Evolutionary conservation across 768 basidiomycete genomes (phyloP).

Genomic region (Mycena belliarum): DNA sequence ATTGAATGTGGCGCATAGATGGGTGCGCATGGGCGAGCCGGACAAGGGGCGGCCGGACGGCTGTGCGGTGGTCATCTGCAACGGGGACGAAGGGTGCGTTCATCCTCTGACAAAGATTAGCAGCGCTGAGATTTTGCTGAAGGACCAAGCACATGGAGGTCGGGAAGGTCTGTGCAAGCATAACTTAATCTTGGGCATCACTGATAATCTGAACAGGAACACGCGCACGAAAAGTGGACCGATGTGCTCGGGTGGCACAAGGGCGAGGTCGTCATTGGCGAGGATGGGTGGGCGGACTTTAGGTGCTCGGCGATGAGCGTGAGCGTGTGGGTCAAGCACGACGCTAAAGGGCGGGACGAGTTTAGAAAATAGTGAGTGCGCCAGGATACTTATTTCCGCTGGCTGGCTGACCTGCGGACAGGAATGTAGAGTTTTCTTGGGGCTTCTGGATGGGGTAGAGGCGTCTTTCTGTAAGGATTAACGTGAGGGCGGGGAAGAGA

Average conservation of each 20-base stretch:
- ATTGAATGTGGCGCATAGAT: too few species aligned
- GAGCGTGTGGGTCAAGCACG: slow-evolving; percentile 25
- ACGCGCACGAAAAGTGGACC: slow-evolving; percentile 30
- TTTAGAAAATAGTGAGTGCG: slow-evolving; percentile 3
- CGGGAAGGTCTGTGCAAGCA: slow-evolving; percentile 34
- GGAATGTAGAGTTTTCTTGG: too few species aligned
- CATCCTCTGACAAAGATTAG: not conserved
- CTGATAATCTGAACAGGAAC: slow-evolving; percentile 21
- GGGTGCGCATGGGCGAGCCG: slow-evolving; percentile 46
- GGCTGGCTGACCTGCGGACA: not conserved
- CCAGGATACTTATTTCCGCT: not conserved
- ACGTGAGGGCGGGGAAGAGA: too few species aligned
- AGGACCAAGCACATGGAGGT: slow-evolving; percentile 45
- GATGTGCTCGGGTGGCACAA: slow-evolving; percentile 30
- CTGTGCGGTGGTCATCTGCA: slow-evolving; percentile 55
- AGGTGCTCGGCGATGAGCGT: slow-evolving; percentile 25
- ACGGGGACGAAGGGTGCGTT: slow-evolving; percentile 30
- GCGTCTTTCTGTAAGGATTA: too few species aligned
- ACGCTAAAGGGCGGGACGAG: slow-evolving; percentile 23
- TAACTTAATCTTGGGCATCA: not conserved
- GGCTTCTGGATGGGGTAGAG: too few species aligned
- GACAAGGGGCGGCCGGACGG: slow-evolving; percentile 31
- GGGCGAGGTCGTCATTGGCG: slow-evolving; percentile 30
- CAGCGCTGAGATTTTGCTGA: not conserved
- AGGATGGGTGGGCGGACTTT: slow-evolving; percentile 43